phyloP scores from a whole-genome alignment of 306 rosid genomes.

The Vachellia collinsii region DNA sequence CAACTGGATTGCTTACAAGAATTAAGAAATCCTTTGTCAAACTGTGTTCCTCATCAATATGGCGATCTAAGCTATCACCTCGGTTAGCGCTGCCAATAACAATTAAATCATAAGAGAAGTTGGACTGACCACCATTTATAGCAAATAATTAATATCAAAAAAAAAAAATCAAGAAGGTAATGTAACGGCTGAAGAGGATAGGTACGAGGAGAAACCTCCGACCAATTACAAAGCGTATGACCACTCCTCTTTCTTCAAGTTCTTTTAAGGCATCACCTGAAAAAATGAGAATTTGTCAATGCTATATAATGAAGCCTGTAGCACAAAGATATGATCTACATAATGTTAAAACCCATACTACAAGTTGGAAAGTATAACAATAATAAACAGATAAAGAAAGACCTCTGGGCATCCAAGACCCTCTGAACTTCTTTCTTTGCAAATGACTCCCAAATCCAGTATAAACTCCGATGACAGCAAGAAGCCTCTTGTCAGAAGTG shows the following conservation, averaged over 20 bases:
- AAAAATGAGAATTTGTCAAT: constrained; percentile 35
- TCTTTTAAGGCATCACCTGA: constrained; percentile 90
- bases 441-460: constrained; percentile 93
- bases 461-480: constrained; percentile 94
- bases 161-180: constrained; percentile 34
- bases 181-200: constrained; percentile 37
- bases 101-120: constrained; percentile 33
- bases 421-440: constrained; percentile 79
- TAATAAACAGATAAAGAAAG: not conserved
- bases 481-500: constrained; percentile 69
- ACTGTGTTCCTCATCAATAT: constrained; percentile 76
- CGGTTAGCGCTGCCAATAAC: constrained; percentile 75
- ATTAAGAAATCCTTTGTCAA: constrained; percentile 85
- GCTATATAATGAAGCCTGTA: constrained; percentile 20
- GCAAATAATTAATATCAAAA: constrained; percentile 27
- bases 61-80: constrained; percentile 98
- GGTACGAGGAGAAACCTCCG: constrained; percentile 83
- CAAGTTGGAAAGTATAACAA: constrained; percentile 23
- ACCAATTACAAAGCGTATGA: constrained; percentile 89
- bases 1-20: constrained; percentile 69
- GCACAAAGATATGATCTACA: constrained; percentile 19
- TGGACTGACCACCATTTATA: constrained; percentile 3
- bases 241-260: constrained; percentile 94
- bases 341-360: constrained; percentile 23
- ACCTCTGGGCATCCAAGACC: constrained; percentile 99